These are phyloP conservation scores for Candida silvicultrix DNA, from an alignment of 805 yeast species.

Conservation along the genomic window DNA sequence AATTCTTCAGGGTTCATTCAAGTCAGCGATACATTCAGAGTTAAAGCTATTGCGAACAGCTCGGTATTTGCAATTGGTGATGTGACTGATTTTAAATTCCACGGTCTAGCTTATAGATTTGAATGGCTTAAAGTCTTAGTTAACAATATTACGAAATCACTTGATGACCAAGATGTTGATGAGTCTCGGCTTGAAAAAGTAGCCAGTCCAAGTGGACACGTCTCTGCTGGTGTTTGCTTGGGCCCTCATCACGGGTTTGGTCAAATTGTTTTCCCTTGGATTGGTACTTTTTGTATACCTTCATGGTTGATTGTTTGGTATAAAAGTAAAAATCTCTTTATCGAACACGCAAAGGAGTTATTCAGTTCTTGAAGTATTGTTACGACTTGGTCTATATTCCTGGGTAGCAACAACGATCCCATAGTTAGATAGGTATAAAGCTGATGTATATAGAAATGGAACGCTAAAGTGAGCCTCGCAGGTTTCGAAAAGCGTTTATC, in stretches of 20 bases:
- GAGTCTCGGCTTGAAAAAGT: background rate
- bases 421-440: no score
- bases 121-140: constrained; percentile 9
- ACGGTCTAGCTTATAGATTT: constrained; percentile 11
- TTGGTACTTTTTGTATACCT: constrained; percentile 5
- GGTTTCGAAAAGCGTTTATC: no score
- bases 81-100: constrained; percentile 14
- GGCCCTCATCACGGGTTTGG: constrained; percentile 20
- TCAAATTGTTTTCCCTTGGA: constrained; percentile 12
- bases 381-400: no score
- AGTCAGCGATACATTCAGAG: constrained; percentile 7
- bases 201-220: constrained; percentile 1
- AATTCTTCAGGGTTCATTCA: constrained; percentile 5
- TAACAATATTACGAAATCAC: constrained; percentile 9
- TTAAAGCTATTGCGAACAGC: background rate
- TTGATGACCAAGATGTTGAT: background rate
- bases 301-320: background rate
- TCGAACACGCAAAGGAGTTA: background rate
- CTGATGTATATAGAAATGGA: no score
- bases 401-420: no score
- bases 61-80: constrained; percentile 30
- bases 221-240: constrained; percentile 7
- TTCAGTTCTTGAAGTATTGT: background rate
- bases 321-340: background rate
- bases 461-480: no score